Evolutionary conservation across 2,329 filamentous ascomycete genomes (phyloP), one percentile per base, ranked within the genome.

Genomic region (Talaromyces rugulosus): DNA sequence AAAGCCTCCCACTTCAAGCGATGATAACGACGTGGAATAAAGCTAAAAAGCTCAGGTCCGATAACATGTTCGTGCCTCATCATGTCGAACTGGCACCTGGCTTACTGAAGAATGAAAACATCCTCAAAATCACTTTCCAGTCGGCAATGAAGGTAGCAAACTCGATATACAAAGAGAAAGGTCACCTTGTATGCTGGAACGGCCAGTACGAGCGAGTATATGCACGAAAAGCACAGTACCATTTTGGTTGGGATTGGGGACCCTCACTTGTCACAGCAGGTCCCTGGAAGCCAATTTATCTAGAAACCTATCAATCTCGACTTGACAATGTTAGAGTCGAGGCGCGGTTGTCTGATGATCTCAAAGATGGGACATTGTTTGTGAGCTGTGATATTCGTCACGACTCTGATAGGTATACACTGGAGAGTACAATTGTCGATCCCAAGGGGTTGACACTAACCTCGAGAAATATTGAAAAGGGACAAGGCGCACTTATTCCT

Each of bases 1-100:
- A 31, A 30, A 27, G 18, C 44, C 2, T 50, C 18, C 14, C 28
- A n/a, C 50, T n/a, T 53, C 14, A 18, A 51, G 18, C 11, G 27
- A n/a, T 18, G 7, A 4, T 31, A 12, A 31, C n/a, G 50, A 30
- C 5, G 9, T 31, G 50, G 50, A 53, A 27, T 76, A 4, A 87
- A 94, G 47, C 79, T 93, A 4, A 82, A 88, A 72, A 85, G 85
- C 5, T 31, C 9, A 53, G 50, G 5, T 53, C 50, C 14, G 86
- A 91, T 62, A 93, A 91, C 74, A 94, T 94, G 91, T 94, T 94
- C 70, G 78, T 88, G 5, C 86, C 88, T 0, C 83, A 91, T 68
- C 82, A 89, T 4, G 83, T 91, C 4, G 85, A 92, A 64, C 84
- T 93, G 14, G 87, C 87, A 0, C 73, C 91, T 40, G 64, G 68